phyloP scores from a whole-genome alignment of 129 eudicot species.

The Centrapalus pauciflorus region DNA sequence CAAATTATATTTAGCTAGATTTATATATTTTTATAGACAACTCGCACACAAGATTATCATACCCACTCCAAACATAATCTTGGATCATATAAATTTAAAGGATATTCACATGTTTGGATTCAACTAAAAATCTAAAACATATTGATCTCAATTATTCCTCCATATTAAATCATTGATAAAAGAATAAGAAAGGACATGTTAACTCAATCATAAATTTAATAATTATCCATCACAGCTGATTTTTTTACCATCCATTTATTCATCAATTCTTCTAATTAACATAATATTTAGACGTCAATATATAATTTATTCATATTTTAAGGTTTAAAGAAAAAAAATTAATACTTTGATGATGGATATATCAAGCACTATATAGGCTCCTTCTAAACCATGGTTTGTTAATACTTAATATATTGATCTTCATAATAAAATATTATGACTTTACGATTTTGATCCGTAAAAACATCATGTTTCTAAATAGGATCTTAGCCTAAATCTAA shows the following conservation, averaged over 20 bases:
- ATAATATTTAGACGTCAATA: not conserved
- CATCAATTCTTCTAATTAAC: not conserved
- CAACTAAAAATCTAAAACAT: not conserved
- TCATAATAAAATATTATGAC: too few species aligned
- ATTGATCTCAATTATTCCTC: not conserved
- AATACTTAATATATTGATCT: too few species aligned
- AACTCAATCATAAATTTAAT: slow-evolving; percentile 7
- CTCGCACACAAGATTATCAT: not conserved
- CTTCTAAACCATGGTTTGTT: too few species aligned
- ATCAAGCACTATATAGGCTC: not conserved
- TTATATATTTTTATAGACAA: too few species aligned
- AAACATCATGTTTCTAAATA: too few species aligned
- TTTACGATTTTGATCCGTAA: too few species aligned
- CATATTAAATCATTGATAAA: not conserved
- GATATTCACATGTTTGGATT: slow-evolving; percentile 14
- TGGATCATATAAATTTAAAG: not conserved
- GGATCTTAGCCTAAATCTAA: too few species aligned
- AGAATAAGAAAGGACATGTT: not conserved
- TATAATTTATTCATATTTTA: not conserved
- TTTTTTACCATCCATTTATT: not conserved
- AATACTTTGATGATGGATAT: not conserved
- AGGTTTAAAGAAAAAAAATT: not conserved
- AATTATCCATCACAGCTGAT: not conserved
- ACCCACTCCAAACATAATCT: not conserved
- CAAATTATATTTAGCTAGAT: too few species aligned